Conservation (phyloP, 2,329 filamentous ascomycete species). For the Bipolaris sorokiniana region DNA sequence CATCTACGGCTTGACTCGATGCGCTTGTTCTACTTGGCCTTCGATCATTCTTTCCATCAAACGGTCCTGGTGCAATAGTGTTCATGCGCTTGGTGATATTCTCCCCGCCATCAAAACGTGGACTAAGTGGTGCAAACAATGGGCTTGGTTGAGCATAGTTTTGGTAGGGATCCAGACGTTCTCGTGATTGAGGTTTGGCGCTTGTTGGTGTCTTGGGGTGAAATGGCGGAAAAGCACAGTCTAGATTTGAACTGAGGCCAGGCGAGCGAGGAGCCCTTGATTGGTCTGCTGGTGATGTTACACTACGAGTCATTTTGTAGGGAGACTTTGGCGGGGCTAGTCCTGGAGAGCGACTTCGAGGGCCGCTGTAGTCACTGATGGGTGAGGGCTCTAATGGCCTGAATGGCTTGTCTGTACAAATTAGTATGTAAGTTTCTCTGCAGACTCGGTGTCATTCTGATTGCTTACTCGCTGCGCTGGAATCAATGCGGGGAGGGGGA, state of each 20-base stretch:
- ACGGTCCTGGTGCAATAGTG: slow-evolving; percentile 69
- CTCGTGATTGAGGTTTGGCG: slow-evolving; percentile 27
- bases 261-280: slow-evolving; percentile 41
- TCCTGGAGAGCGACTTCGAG: slow-evolving; percentile 32
- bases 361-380: slow-evolving; percentile 37
- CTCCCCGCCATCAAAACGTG: slow-evolving; percentile 50
- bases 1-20: slow-evolving; percentile 32
- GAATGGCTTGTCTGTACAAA: slow-evolving; percentile 45
- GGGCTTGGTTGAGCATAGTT: slow-evolving; percentile 44
- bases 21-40: slow-evolving; percentile 46
- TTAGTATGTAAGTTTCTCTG: slow-evolving; percentile 20
- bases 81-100: slow-evolving; percentile 68
- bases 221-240: slow-evolving; percentile 62
- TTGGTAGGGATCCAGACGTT: slow-evolving; percentile 37
- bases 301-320: slow-evolving; percentile 44
- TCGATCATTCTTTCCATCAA: slow-evolving; percentile 56
- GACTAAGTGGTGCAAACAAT: slow-evolving; percentile 58
- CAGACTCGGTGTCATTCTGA: neutral
- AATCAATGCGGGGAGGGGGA: slow-evolving; percentile 62
- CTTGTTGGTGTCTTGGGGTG: slow-evolving; percentile 50
- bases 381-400: slow-evolving; percentile 34
- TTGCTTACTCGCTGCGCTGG: slow-evolving; percentile 63
- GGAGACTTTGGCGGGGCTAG: slow-evolving; percentile 34
- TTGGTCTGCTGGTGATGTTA: slow-evolving; percentile 46
- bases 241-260: slow-evolving; percentile 48